Conservation (phyloP, 1,139 yeast genomes). For the Saccharomyces hybrid region DNA sequence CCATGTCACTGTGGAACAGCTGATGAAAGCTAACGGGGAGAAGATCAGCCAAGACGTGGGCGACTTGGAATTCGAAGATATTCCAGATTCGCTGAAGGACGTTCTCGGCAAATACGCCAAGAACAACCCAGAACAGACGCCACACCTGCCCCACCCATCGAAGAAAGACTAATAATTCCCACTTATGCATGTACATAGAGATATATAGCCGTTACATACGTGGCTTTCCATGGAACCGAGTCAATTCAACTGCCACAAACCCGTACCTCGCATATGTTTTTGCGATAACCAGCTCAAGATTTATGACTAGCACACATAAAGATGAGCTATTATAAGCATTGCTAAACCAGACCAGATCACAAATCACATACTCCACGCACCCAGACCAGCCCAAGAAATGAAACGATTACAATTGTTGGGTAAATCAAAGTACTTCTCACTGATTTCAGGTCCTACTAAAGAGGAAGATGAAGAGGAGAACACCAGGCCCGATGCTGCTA, state of each 20-base stretch:
- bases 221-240: not conserved
- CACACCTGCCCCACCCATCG: constrained; percentile 3
- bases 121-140: constrained; percentile 43
- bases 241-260: not conserved
- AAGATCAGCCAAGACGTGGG: constrained; percentile 52
- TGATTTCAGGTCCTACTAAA: not conserved
- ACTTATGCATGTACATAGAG: not conserved
- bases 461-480: not conserved
- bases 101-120: constrained; percentile 57
- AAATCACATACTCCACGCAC: not conserved
- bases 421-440: constrained; percentile 12
- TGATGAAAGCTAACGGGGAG: constrained; percentile 71
- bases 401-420: constrained; percentile 25
- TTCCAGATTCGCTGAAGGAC: constrained; percentile 54
- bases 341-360: not conserved
- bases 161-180: not conserved
- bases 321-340: not conserved
- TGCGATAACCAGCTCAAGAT: not conserved
- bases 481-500: not conserved
- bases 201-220: constrained; percentile 1
- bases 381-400: constrained; percentile 12
- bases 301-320: not conserved
- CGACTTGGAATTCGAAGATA: constrained; percentile 63
- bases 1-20: constrained; percentile 64
- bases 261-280: not conserved